Base-by-base conservation (phyloP, 768 basidiomycete species). In the Suillus lakei region DNA sequence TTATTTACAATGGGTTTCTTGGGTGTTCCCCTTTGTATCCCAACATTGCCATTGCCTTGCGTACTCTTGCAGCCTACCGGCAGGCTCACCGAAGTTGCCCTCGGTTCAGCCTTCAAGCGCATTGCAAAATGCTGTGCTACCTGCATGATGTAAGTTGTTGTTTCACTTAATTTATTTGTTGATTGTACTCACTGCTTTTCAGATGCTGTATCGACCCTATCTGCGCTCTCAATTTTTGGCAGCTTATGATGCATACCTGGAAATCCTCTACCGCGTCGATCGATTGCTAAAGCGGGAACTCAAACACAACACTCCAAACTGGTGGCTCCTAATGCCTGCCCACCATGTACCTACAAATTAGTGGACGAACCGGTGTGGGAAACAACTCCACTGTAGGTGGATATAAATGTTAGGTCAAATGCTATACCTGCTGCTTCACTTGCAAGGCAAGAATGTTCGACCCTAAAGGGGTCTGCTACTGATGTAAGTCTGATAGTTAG, bases 21-120 rank as follows among this genome's bases (percentile, higher is more conserved):
- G 72, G 71, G 0, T 65, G 68, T 7, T 58, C 71, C 6, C 73
- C 73, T 1, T 36, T 44, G 26, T 56, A 63, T 10, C 69, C 70
- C 2, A 60, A 62, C 2, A 58, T 70, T 8, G 74, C 71, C 0
- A 61, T 75, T 30, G 66, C 66, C 0, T 44, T 74, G 38, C 61
- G 58, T 3, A 60, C 68, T 2, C 68, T 77, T 13, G 69, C 72
- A 18, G 58, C 69, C 2, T 76, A 70, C 55, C 68, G 69, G 3
- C 76, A 76, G 60, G 51, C 69, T 7, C 72, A 73, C 50, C 66
- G 68, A 1, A 67, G 66, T 4, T 74, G 73, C 48, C 74, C 75
- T 0, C 67, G 68, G 0, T 67, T 74, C 50, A 73, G 68, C 58
- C 62, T 76, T 13, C 66, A 72, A 26, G 72, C 68, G 3, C 63